Percentiles rank a stretch among this genome's conserved stretches.
Conservation (phyloP, 2,329 filamentous ascomycete species). For the Ceratocystis destructans region DNA sequence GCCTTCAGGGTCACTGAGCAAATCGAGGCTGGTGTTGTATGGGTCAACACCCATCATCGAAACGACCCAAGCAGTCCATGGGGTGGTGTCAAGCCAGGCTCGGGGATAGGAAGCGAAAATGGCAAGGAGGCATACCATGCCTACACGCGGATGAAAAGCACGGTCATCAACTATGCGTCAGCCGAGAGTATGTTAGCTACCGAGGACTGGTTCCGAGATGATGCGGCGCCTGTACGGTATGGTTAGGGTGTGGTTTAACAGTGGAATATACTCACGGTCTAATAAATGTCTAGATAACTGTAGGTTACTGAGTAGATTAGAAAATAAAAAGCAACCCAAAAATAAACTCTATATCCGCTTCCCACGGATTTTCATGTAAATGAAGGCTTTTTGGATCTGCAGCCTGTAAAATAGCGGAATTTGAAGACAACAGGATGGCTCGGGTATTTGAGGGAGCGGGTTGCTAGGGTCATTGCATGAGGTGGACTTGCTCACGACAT, state of each 20-base stretch:
- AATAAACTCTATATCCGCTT: no score
- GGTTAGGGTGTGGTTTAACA: not conserved
- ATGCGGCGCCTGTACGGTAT: slow-evolving; percentile 33
- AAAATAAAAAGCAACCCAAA: no score
- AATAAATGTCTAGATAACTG: no score
- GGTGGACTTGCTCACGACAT: no score
- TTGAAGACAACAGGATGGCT: no score
- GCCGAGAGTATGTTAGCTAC: slow-evolving; percentile 36
- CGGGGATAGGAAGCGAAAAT: slow-evolving; percentile 60
- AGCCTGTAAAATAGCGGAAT: no score
- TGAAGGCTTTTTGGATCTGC: no score
- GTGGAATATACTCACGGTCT: no score
- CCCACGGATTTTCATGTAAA: no score
- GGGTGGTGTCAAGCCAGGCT: slow-evolving; percentile 49
- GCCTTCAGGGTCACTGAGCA: slow-evolving; percentile 35
- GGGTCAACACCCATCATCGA: slow-evolving; percentile 51
- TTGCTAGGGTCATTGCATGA: no score
- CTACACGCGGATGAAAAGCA: slow-evolving; percentile 50
- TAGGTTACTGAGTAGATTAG: no score
- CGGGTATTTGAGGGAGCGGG: no score
- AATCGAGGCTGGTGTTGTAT: slow-evolving; percentile 47
- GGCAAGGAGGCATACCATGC: slow-evolving; percentile 49
- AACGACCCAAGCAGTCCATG: slow-evolving; percentile 60
- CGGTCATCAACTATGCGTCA: slow-evolving; percentile 54
- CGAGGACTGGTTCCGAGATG: slow-evolving; percentile 58